Conservation (phyloP, 495 filamentous ascomycete genomes). For the Articulospora tetracladia region DNA sequence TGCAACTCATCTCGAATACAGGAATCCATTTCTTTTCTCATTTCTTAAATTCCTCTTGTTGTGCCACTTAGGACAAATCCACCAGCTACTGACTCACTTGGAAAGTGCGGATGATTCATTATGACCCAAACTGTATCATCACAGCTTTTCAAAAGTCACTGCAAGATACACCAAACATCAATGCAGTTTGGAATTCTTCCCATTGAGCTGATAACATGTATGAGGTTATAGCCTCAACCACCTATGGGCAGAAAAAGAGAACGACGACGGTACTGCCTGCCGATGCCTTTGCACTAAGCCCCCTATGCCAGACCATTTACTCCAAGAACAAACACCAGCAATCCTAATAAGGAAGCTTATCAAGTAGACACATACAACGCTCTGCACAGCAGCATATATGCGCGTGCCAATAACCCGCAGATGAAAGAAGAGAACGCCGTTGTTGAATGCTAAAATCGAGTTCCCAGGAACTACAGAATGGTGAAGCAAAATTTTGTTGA, state of each 20-base stretch:
- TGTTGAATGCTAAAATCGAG: constrained; percentile 11
- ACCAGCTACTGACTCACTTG: no score
- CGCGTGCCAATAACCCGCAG: constrained; percentile 1
- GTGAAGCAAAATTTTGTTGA: constrained; percentile 3
- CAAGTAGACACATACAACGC: constrained; percentile 21
- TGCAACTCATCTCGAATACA: no score
- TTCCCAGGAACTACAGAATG: constrained; percentile 2
- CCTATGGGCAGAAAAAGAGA: constrained; percentile 7
- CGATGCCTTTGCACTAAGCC: neutral
- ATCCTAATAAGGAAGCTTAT: constrained; percentile 7
- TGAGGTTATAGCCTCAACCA: neutral
- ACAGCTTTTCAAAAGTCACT: no score
- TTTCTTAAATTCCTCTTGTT: no score
- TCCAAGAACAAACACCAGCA: constrained; percentile 21
- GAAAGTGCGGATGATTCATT: no score
- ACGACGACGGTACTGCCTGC: constrained; percentile 1
- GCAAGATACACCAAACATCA: no score
- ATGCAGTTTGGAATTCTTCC: neutral
- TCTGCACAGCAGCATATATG: constrained; percentile 13
- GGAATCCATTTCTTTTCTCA: no score
- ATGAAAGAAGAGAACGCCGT: constrained; percentile 18
- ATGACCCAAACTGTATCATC: no score
- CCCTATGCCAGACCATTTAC: constrained; percentile 23
- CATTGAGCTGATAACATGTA: neutral
- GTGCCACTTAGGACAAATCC: no score